Base-by-base conservation (phyloP, 495 filamentous ascomycete species). In the Tirmania nivea region DNA sequence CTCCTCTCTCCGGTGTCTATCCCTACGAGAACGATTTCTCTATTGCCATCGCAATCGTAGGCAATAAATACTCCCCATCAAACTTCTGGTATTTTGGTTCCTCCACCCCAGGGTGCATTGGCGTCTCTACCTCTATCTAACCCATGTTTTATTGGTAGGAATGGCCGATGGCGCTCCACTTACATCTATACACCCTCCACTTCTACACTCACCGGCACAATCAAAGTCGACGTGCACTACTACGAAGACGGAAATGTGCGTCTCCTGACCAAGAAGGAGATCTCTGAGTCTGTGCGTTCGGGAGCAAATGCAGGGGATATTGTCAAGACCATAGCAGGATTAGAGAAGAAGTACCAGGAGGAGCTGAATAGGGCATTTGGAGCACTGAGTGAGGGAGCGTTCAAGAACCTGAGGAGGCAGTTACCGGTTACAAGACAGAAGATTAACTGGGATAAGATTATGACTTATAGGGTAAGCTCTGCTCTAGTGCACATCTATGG, bases 181-280 rank as follows among this genome's bases (percentile, higher is more conserved):
- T 96, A 95, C 70, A 76, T 81, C 65, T 81, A 83, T 68, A 71
- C 73, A 56, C 81, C 81, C 10, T 69, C 78, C 7, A 77, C 69
- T 52, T 76, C 64, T 64, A 74, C 67, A 48, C 69, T 88, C 11
- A 71, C 74, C 10, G 84, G 84, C 52, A 71, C 68, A 52, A 75
- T 88, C 63, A 82, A 83, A 59, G 81, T 87, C 35, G 84, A 90
- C 63, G 89, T 99, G 48, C 92, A 99, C 73, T 99, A 99, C 76
- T 99, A 96, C 73, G 92, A 99, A 69, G 92, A 99, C 68, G 92
- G 92, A 42, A 99, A 99, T 62, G 92, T 99, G 48, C 78, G 90
- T 2, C 74, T 99, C 47, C 73, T 84, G 56, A 94, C 88, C 11
- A 79, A 72, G 59, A 95, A 95, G 71, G 73, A 81, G 5, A 60